Conservation (phyloP, 441 rosid genomes). For the Viola pubescens region DNA sequence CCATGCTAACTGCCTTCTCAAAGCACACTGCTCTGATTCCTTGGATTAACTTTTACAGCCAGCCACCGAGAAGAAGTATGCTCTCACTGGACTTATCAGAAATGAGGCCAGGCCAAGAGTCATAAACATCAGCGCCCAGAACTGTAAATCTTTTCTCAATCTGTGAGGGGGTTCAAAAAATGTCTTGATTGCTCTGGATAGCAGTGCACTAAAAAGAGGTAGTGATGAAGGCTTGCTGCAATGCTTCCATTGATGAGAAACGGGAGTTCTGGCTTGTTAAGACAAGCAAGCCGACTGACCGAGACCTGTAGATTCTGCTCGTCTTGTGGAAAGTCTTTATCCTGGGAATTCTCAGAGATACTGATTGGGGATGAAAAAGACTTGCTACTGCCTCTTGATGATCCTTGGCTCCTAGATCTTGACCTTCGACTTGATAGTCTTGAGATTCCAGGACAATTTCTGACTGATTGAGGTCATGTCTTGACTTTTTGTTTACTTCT, state of each 20-base stretch:
- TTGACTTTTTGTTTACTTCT: conserved; percentile 26
- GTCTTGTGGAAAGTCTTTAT: conserved; percentile 8
- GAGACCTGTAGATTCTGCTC: conserved; percentile 34
- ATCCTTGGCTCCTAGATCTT: conserved; percentile 37
- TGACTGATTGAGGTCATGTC: conserved; percentile 21
- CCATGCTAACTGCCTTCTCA: no score
- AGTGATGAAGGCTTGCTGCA: conserved; percentile 36
- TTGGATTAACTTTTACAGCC: no score
- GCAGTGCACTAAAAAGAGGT: conserved; percentile 50
- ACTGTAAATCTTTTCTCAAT: no score
- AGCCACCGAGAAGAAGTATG: no score
- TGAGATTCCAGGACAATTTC: conserved; percentile 3
- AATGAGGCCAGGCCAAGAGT: no score
- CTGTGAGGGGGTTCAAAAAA: no score
- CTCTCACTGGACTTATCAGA: no score
- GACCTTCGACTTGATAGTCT: conserved; percentile 21
- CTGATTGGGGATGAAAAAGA: conserved; percentile 33
- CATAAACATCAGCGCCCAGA: no score
- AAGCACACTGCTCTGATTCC: no score
- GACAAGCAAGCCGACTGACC: conserved; percentile 42
- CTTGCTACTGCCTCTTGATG: conserved; percentile 20
- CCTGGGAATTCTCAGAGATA: conserved; percentile 17
- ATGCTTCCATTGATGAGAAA: conserved; percentile 42
- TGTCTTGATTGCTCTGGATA: conserved; percentile 44
- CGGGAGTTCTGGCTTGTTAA: conserved; percentile 69